phyloP scores from a whole-genome alignment of 768 basidiomycete genomes.

The Tricholoma bakamatsutake region DNA sequence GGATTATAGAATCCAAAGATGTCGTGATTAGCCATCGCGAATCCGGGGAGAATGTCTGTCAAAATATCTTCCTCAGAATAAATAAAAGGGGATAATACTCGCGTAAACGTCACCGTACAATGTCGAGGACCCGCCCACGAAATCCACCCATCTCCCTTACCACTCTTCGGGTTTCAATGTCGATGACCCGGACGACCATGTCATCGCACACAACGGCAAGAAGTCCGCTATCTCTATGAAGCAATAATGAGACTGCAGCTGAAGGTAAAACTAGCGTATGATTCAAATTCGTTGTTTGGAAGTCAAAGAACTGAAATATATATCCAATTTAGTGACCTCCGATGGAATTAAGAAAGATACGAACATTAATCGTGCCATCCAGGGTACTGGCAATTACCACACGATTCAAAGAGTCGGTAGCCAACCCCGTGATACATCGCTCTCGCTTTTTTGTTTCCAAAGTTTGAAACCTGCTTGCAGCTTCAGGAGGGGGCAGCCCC shows the following conservation, averaged over 20 bases:
- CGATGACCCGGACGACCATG: constrained; percentile 75
- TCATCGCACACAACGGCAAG: constrained; percentile 86
- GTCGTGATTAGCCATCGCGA: constrained; percentile 89
- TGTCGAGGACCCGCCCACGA: constrained; percentile 79
- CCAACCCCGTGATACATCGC: constrained; percentile 74
- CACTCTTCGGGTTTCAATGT: constrained; percentile 82
- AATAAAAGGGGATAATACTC: background rate
- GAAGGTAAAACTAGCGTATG: constrained; percentile 64
- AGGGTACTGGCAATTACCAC: constrained; percentile 77
- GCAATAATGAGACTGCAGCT: constrained; percentile 57
- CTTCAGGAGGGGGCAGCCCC: constrained; percentile 55
- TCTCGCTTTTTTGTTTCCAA: constrained; percentile 34
- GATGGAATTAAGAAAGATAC: constrained; percentile 21
- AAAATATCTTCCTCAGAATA: background rate
- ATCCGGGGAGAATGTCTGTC: constrained; percentile 89
- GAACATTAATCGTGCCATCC: constrained; percentile 85
- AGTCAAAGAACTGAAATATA: constrained; percentile 83
- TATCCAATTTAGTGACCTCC: constrained; percentile 1
- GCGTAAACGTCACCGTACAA: constrained; percentile 44
- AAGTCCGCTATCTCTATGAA: constrained; percentile 84
- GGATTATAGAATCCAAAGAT: constrained; percentile 85
- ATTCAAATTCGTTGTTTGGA: constrained; percentile 77
- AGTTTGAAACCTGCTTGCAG: constrained; percentile 35
- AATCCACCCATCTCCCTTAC: constrained; percentile 89
- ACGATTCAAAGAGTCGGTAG: constrained; percentile 80